phyloP scores from a whole-genome alignment of 805 yeast species.

The Phaffomyces thermotolerans region DNA sequence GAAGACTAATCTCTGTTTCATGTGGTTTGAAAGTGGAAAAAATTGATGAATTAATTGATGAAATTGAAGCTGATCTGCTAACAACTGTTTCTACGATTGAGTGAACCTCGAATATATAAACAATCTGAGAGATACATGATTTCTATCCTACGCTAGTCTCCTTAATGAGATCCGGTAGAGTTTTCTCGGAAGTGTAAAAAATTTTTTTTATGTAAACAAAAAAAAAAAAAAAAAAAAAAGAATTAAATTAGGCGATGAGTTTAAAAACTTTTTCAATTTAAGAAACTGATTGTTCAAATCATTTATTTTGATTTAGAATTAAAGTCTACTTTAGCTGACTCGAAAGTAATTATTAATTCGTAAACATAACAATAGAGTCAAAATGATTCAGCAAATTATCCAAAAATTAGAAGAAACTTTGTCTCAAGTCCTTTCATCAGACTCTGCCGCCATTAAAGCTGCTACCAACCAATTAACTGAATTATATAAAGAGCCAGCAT shows the following conservation, averaged over 20 bases:
- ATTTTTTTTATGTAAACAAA: neutral
- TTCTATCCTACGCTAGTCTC: no score
- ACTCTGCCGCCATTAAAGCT: slow-evolving; percentile 68
- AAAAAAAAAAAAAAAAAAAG: neutral
- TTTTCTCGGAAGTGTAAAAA: neutral
- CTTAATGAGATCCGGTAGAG: neutral
- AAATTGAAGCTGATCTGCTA: slow-evolving; percentile 46
- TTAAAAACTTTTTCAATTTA: neutral
- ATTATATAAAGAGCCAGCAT: slow-evolving; percentile 60
- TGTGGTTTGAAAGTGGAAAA: slow-evolving; percentile 77
- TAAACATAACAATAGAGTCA: neutral
- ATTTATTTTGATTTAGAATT: no score
- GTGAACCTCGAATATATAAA: neutral
- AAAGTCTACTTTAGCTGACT: no score
- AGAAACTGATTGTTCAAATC: no score
- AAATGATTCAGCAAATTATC: slow-evolving; percentile 54
- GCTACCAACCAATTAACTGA: slow-evolving; percentile 74
- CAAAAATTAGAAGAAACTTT: slow-evolving; percentile 72
- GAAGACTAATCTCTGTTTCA: slow-evolving; percentile 66
- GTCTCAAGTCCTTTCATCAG: slow-evolving; percentile 73
- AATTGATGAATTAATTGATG: slow-evolving; percentile 74
- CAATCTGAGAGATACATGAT: no score
- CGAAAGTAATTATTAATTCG: neutral
- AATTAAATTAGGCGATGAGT: slow-evolving; percentile 7
- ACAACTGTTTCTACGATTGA: slow-evolving; percentile 12